Evolutionary conservation across 1,284 basidiomycete genomes (phyloP), one percentile per base, ranked within the genome.

Genomic region (Ceratobasidium sp.): DNA sequence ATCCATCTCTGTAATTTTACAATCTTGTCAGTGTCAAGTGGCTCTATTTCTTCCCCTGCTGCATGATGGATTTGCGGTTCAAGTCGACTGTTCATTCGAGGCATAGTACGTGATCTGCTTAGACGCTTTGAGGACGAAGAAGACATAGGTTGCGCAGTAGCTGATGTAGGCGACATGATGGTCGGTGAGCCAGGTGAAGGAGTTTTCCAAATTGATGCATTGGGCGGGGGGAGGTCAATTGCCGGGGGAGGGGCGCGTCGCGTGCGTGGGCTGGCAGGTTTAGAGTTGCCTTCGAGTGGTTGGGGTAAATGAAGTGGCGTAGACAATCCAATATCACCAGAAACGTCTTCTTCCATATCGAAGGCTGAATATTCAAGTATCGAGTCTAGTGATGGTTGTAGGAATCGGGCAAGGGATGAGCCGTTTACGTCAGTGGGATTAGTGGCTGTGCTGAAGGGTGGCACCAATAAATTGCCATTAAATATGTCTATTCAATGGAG

Each of bases 1-100:
- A 93, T 88, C 94, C 93, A 96, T 73, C 91, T 82, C 35, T 85
- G 84, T 81, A 96, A 85, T 57, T 82, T 85, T 14, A 78, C 76
- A 1, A 88, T 77, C 30, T 85, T 85, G 9, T 84, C 84, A 0
- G 82, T 77, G 26, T 88, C 84, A 54, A 93, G 67, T 2, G 38
- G 30, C 18, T 57, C 73, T 28, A 61, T 44, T 26, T 74, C 69
- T 35, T 55, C 70, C n/a, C 16, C 28, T 28, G 41, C 23, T 9
- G 58, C 5, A 32, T 69, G 52, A 9, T 46, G 28, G 9, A 69
- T 30, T 23, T 58, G 66, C 7, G 52, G 66, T 26, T 69, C 66
- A 4, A 69, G 28, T 7, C 66, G 66, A 47, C 41, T 57, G 16
- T 14, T 69, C 38, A 69, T 46, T 18, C 66, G 52, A 23, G 66